Conservation (phyloP, 78 protist species). For the Chrysochromulina parva region DNA sequence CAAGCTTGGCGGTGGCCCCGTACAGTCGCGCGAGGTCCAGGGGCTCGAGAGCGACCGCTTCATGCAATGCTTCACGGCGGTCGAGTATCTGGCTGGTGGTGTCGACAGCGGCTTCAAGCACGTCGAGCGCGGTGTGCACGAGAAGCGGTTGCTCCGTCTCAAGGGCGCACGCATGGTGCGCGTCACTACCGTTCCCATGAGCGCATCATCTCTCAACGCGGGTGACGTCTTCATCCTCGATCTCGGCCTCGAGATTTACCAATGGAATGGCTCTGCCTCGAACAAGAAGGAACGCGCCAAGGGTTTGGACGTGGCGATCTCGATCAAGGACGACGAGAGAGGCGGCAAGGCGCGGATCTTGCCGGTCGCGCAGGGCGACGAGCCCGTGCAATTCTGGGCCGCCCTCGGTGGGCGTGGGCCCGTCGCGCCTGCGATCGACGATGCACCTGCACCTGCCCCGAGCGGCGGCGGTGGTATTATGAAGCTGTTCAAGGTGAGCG, state of each 20-base stretch:
- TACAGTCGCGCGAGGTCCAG: slow-evolving; percentile 57
- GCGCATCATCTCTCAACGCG: neutral
- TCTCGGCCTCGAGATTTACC: slow-evolving; percentile 8
- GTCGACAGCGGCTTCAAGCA: slow-evolving; percentile 29
- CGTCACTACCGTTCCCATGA: neutral
- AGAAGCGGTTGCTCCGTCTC: slow-evolving; percentile 41
- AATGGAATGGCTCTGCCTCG: neutral
- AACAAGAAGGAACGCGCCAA: slow-evolving; percentile 48
- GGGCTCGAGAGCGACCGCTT: slow-evolving; percentile 36
- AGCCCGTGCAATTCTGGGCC: neutral
- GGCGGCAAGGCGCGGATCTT: slow-evolving; percentile 14
- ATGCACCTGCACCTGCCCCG: too few relatives aligned
- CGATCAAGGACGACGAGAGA: slow-evolving; percentile 52
- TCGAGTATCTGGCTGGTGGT: slow-evolving; percentile 22
- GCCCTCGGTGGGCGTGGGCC: neutral
- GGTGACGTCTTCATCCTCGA: slow-evolving; percentile 45
- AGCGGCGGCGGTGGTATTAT: too few relatives aligned
- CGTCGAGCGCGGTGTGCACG: slow-evolving; percentile 14
- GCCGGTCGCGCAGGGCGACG: neutral
- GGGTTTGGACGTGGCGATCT: slow-evolving; percentile 49
- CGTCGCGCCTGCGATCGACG: neutral
- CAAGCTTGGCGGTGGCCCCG: slow-evolving; percentile 46
- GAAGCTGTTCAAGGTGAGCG: too few relatives aligned
- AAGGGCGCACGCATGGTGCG: neutral
- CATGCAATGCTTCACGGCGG: neutral